A percentile compares a stretch with the other conserved stretches of the same genome.
phyloP scores from a whole-genome alignment of 192 early-diverging fungal species.

The Umbelopsis isabellina region DNA sequence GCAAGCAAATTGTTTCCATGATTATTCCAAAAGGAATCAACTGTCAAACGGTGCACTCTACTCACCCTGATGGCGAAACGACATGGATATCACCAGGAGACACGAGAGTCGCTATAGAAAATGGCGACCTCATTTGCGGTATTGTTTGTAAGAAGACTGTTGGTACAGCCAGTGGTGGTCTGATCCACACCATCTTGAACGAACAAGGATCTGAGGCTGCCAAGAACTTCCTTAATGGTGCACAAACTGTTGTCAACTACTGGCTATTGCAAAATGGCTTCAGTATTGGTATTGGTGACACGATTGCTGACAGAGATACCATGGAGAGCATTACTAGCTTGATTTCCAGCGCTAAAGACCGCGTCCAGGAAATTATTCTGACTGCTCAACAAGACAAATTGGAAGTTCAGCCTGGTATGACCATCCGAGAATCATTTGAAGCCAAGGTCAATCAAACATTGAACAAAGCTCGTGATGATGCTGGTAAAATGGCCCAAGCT shows the following conservation, averaged over 20 bases:
- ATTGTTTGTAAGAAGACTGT: constrained; percentile 96
- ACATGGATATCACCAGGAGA: constrained; percentile 86
- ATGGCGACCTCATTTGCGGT: constrained; percentile 91
- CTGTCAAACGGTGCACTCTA: constrained; percentile 73
- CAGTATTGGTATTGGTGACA: constrained; percentile 97
- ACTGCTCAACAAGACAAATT: constrained; percentile 85
- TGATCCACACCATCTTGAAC: constrained; percentile 95
- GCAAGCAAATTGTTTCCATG: constrained; percentile 94
- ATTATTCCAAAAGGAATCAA: constrained; percentile 95
- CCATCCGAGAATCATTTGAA: constrained; percentile 91
- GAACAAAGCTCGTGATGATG: constrained; percentile 89
- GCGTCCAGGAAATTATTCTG: constrained; percentile 79
- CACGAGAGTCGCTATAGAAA: constrained; percentile 86
- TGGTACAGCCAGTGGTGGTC: constrained; percentile 80
- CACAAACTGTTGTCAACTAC: constrained; percentile 92
- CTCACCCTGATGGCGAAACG: constrained; percentile 79
- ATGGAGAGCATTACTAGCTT: constrained; percentile 79
- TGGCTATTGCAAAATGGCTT: constrained; percentile 96
- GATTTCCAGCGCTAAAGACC: constrained; percentile 75
- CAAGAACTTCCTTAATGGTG: constrained; percentile 90
- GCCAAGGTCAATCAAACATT: constrained; percentile 82
- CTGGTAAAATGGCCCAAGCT: constrained; percentile 83
- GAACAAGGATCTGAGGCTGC: constrained; percentile 89
- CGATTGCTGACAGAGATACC: constrained; percentile 85
- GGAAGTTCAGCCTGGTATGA: constrained; percentile 89